phyloP scores from a whole-genome alignment of 2,329 filamentous ascomycete species.

The Penicillium sp. region DNA sequence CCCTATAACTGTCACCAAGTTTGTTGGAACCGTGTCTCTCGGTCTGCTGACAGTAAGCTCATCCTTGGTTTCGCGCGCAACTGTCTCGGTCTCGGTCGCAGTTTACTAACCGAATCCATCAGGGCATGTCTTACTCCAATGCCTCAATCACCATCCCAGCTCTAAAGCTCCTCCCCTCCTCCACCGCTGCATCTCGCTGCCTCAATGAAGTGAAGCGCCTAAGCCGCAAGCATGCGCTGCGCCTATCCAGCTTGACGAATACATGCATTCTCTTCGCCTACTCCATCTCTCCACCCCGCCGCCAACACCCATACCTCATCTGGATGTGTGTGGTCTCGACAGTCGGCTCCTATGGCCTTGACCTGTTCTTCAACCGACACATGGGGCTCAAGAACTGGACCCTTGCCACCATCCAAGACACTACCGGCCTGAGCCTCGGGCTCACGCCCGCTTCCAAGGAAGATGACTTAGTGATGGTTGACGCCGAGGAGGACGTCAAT shows the following conservation, averaged over 20 bases:
- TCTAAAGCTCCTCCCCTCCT: conserved; percentile 76
- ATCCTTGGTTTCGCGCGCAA: neutral
- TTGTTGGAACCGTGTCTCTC: conserved; percentile 86
- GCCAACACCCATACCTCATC: conserved; percentile 84
- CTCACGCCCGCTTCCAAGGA: conserved; percentile 26
- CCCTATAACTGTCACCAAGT: conserved; percentile 79
- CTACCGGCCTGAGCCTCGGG: conserved; percentile 19
- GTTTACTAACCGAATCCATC: neutral
- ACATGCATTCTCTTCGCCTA: conserved; percentile 76
- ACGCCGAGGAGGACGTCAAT: conserved; percentile 43
- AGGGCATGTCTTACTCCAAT: conserved; percentile 89
- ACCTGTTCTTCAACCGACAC: conserved; percentile 71
- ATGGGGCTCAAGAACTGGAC: conserved; percentile 47
- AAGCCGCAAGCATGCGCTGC: conserved; percentile 64
- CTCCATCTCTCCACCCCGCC: conserved; percentile 68
- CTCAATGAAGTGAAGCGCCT: conserved; percentile 66
- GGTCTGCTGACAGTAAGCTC: conserved; percentile 78
- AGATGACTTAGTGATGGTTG: conserved; percentile 40
- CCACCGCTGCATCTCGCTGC: conserved; percentile 67
- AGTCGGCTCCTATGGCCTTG: conserved; percentile 54
- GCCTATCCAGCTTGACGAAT: conserved; percentile 68
- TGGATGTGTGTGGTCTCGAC: conserved; percentile 72
- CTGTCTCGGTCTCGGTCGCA: neutral
- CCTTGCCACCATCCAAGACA: conserved; percentile 45
- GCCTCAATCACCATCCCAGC: conserved; percentile 75